Conservation (phyloP, 1,139 yeast genomes). For the Diutina pseudorugosa region DNA sequence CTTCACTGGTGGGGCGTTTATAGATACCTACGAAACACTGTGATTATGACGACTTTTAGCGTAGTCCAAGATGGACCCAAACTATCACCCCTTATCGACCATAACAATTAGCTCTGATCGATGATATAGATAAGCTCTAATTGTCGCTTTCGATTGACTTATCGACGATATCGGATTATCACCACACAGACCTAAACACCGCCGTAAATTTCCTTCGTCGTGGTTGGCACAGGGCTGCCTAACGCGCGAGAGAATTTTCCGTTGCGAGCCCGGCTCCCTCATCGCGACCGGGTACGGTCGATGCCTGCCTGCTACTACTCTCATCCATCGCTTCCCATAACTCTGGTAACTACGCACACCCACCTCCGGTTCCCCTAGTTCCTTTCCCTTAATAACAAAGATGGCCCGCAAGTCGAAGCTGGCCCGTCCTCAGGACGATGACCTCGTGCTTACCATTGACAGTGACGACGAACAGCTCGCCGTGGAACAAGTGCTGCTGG, state of each 20-base stretch:
- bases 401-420: not conserved
- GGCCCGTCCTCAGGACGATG: conserved; percentile 10
- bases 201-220: too few relatives aligned
- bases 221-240: too few relatives aligned
- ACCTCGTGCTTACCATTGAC: conserved; percentile 23
- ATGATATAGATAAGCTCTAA: too few relatives aligned
- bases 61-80: not conserved
- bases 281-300: not conserved
- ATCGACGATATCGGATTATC: too few relatives aligned
- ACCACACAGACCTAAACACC: too few relatives aligned
- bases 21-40: not conserved
- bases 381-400: not conserved
- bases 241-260: too few relatives aligned
- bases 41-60: not conserved
- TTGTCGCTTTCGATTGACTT: too few relatives aligned
- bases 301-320: too few relatives aligned
- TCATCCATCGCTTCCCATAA: not conserved
- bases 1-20: not conserved
- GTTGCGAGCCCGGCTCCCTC: too few relatives aligned
- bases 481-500: conserved; percentile 22
- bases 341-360: not conserved
- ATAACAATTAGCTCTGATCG: too few relatives aligned
- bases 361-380: too few relatives aligned
- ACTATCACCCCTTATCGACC: too few relatives aligned
- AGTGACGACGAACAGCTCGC: conserved; percentile 32